Evolutionary conservation across 495 filamentous ascomycete genomes (phyloP), one percentile per base, ranked within the genome.

Genomic region (Aspergillus asperescens): DNA sequence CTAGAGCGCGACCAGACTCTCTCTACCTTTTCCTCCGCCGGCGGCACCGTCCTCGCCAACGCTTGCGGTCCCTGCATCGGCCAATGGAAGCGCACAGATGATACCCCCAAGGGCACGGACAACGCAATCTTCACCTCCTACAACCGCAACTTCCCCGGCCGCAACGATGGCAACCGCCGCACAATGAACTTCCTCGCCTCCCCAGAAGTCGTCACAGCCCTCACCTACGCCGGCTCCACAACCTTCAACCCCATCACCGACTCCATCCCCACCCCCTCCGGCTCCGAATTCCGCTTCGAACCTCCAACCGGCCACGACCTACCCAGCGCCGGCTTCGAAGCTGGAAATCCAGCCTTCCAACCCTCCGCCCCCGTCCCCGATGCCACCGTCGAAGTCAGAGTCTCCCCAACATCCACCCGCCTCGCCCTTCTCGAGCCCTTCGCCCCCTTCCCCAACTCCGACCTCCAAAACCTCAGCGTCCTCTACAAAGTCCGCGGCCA

Each of bases 151-250:
- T 98, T 98, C 79, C 89, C 86, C 54, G 92, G 89, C 49, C 87
- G 93, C 48, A 98, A 98, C 66, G 93, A 98, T 62, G 93, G 93
- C 56, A 97, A 97, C 75, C 84, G 86, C 9, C 80, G 83, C 18
- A 98, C 93, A 27, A 95, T 96, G 92, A 97, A 97, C 77, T 98
- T 98, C 77, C 81, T 98, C 31, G 91, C 93, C 10, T 93, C 89
- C 1, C 93, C 93, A 3, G 93, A 98, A 67, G 80, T 98, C 29
- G 94, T 98, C 54, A 98, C 93, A 1, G 92, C 93, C 7, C 90
- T 98, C 83, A 80, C 87, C 27, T 97, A 94, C 67, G 85, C 92
- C 20, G 93, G 93, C 46, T 81, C 77, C 55, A 97, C 92, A 20
- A 93, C 89, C 52, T 98, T 98, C 77, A 97, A 98, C 73, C 93